These are phyloP conservation scores for Penicillium bovifimosum DNA, from an alignment of 495 filamentous ascomycete genomes.

Conservation along the genomic window DNA sequence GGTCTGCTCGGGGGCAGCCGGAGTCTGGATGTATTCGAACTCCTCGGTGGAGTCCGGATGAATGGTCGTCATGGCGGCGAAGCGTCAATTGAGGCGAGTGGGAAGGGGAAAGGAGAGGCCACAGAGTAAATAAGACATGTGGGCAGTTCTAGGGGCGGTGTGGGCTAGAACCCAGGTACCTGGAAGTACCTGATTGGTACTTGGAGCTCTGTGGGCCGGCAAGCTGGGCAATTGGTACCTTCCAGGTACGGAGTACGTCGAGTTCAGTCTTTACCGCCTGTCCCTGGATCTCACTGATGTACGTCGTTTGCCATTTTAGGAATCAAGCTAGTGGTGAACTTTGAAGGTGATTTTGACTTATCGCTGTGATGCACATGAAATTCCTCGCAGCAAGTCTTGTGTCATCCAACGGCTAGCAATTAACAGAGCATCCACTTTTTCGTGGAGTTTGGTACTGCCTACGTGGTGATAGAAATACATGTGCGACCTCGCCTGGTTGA, in stretches of 20 bases:
- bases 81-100: conserved; percentile 22
- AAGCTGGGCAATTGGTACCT: not conserved
- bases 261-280: not conserved
- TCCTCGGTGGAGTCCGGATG: conserved; percentile 54
- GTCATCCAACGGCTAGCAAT: not conserved
- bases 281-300: conserved; percentile 1
- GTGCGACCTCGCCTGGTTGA: conserved; percentile 15
- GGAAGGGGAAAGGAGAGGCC: conserved; percentile 19
- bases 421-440: not conserved
- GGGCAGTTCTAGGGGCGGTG: conserved; percentile 27
- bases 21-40: conserved; percentile 64
- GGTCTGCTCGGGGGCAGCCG: conserved; percentile 44
- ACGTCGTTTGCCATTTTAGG: not conserved
- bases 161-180: conserved; percentile 5
- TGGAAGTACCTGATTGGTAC: conserved; percentile 8
- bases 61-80: conserved; percentile 40
- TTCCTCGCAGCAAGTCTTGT: not conserved
- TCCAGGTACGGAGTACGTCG: conserved; percentile 5
- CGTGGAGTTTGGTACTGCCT: not conserved
- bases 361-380: not conserved
- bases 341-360: not conserved
- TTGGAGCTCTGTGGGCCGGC: conserved; percentile 8
- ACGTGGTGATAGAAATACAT: conserved; percentile 8
- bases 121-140: conserved; percentile 22
- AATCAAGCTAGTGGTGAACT: not conserved